phyloP scores from a whole-genome alignment of 2,329 filamentous ascomycete genomes.

The Nannizziopsis arthrosporioides region DNA sequence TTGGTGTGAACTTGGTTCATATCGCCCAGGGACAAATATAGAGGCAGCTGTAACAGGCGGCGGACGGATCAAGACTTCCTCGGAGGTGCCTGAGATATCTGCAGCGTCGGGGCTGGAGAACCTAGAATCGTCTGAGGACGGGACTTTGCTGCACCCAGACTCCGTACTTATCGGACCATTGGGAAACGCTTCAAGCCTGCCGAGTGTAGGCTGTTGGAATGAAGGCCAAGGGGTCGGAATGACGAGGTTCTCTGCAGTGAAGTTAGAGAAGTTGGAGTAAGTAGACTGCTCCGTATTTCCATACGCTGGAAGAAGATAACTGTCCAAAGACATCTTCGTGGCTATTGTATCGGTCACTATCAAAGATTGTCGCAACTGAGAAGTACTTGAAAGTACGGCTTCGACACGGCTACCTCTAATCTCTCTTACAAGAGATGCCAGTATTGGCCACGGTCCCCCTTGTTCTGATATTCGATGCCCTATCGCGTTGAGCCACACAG shows the following conservation, averaged over 20 bases:
- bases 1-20: constrained; percentile 9
- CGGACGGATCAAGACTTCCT: constrained; percentile 3
- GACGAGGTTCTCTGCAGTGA: not conserved
- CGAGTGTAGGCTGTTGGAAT: not conserved
- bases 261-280: not conserved
- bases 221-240: not conserved
- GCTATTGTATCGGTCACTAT: too few relatives aligned
- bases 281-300: too few relatives aligned
- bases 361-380: too few relatives aligned
- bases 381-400: too few relatives aligned
- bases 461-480: not conserved
- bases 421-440: constrained; percentile 6
- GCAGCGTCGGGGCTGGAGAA: not conserved
- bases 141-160: not conserved
- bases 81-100: constrained; percentile 1
- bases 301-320: too few relatives aligned
- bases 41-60: constrained; percentile 6
- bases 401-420: too few relatives aligned
- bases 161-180: not conserved
- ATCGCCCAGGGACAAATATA: not conserved
- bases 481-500: constrained; percentile 7
- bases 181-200: not conserved
- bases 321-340: too few relatives aligned
- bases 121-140: not conserved
- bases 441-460: constrained; percentile 10